A percentile compares a stretch with the other conserved stretches of the same genome.
Evolutionary conservation across 148 eudicot genomes (phyloP).

Genomic region (Mesembryanthemum crystallinum): DNA sequence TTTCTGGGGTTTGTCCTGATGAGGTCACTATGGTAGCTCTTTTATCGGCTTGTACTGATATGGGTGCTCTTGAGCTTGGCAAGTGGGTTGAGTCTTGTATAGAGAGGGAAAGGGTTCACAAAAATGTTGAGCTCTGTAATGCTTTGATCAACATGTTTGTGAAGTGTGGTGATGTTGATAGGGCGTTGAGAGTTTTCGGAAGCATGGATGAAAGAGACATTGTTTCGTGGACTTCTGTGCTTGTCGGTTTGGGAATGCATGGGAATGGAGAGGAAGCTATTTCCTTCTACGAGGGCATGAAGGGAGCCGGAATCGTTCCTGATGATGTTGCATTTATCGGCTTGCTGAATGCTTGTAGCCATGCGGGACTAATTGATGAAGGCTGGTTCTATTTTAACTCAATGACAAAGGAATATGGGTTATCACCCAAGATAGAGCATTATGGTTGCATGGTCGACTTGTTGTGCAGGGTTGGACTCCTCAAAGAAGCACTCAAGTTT

Average conservation of each 20-base stretch:
- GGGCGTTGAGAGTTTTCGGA: constrained; percentile 47
- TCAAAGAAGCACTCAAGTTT: constrained; percentile 54
- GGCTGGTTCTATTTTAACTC: constrained; percentile 42
- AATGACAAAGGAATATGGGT: constrained; percentile 38
- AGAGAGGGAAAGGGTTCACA: constrained; percentile 37
- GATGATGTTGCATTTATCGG: constrained; percentile 60
- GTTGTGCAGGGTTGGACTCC: constrained; percentile 54
- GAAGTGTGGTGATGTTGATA: constrained; percentile 64
- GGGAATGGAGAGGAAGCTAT: constrained; percentile 59
- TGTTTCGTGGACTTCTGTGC: constrained; percentile 66
- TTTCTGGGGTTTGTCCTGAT: constrained; percentile 46
- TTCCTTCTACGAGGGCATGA: constrained; percentile 61
- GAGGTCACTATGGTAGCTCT: constrained; percentile 62
- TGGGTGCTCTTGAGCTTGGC: constrained; percentile 66
- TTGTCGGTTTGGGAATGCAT: constrained; percentile 64
- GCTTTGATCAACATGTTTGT: constrained; percentile 65
- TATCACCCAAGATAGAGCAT: constrained; percentile 59
- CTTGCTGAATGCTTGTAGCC: constrained; percentile 74
- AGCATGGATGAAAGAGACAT: constrained; percentile 39
- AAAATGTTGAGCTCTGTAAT: constrained; percentile 51
- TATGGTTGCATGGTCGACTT: constrained; percentile 80
- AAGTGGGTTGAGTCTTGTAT: constrained; percentile 53
- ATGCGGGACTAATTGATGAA: constrained; percentile 60
- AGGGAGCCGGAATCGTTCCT: constrained; percentile 32
- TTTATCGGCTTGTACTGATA: constrained; percentile 61